Conservation (phyloP, 2,329 filamentous ascomycete species). For the Madurella mycetomatis region DNA sequence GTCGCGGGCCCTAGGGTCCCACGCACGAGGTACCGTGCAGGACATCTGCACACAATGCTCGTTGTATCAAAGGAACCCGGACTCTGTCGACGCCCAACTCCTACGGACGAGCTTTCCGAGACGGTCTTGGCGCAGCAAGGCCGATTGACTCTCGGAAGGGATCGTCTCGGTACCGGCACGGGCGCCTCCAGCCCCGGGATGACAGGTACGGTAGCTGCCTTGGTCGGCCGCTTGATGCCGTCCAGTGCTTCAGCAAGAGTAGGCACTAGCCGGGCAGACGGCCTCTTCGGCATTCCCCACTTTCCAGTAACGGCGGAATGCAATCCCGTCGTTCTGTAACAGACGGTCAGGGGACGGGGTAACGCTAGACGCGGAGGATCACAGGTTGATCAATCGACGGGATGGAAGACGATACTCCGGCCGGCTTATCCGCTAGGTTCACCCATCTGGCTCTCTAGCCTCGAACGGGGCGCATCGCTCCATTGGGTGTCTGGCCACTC, state of each 20-base stretch:
- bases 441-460: conserved; percentile 1
- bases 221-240: background rate
- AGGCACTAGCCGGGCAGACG: background rate
- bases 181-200: conserved; percentile 1
- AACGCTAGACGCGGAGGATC: background rate
- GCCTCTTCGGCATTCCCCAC: conserved; percentile 3
- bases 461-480: conserved; percentile 13
- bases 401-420: conserved; percentile 4
- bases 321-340: conserved; percentile 13
- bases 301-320: conserved; percentile 7
- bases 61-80: no score
- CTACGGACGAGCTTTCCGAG: conserved; percentile 9
- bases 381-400: background rate
- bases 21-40: no score
- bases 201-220: background rate
- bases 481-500: conserved; percentile 7
- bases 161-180: conserved; percentile 5
- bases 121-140: background rate
- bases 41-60: no score
- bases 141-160: background rate
- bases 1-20: no score
- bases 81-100: background rate
- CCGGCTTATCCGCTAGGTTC: conserved; percentile 1
- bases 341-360: background rate
- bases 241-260: background rate